Percentiles rank a stretch among this genome's conserved stretches.
Conservation (phyloP, 768 basidiomycete genomes). For the Tylopilus felleus region DNA sequence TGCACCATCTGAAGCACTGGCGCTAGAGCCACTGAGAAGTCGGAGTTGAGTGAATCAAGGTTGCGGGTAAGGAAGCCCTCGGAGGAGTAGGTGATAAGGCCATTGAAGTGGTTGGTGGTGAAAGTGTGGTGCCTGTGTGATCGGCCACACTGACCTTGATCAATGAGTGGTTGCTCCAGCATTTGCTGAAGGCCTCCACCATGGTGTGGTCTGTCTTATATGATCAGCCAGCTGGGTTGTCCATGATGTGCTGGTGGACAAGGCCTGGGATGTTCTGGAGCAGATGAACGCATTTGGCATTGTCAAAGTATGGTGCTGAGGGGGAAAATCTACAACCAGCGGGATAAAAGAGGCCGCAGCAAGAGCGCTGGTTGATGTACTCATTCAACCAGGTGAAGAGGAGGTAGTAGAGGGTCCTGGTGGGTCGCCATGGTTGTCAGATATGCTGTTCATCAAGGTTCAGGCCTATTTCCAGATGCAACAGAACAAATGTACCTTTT, state of each 20-base stretch:
- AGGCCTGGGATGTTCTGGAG: constrained; percentile 47
- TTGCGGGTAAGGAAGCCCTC: constrained; percentile 90
- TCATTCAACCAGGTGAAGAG: constrained; percentile 98
- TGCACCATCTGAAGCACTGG: constrained; percentile 46
- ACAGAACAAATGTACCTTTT: too few species aligned
- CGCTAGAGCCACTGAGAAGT: constrained; percentile 83
- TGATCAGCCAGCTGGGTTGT: constrained; percentile 84
- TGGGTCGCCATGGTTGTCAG: constrained; percentile 89
- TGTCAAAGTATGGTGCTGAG: constrained; percentile 80
- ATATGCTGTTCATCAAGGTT: constrained; percentile 92
- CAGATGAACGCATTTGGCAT: constrained; percentile 83
- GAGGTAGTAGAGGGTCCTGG: constrained; percentile 89
- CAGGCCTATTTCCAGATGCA: too few species aligned
- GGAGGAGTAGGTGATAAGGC: constrained; percentile 86
- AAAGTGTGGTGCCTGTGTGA: constrained; percentile 82
- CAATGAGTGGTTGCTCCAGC: constrained; percentile 90
- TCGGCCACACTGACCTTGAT: constrained; percentile 82
- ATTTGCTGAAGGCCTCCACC: constrained; percentile 91
- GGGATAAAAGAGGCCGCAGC: constrained; percentile 89
- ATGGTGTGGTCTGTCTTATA: constrained; percentile 91
- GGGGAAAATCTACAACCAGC: constrained; percentile 88
- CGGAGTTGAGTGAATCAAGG: constrained; percentile 84
- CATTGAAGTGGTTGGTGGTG: constrained; percentile 89
- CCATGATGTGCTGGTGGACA: constrained; percentile 97
- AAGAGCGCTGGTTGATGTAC: constrained; percentile 91